Base-by-base conservation (phyloP, 495 filamentous ascomycete genomes). In the Corynascus novoguineensis region DNA sequence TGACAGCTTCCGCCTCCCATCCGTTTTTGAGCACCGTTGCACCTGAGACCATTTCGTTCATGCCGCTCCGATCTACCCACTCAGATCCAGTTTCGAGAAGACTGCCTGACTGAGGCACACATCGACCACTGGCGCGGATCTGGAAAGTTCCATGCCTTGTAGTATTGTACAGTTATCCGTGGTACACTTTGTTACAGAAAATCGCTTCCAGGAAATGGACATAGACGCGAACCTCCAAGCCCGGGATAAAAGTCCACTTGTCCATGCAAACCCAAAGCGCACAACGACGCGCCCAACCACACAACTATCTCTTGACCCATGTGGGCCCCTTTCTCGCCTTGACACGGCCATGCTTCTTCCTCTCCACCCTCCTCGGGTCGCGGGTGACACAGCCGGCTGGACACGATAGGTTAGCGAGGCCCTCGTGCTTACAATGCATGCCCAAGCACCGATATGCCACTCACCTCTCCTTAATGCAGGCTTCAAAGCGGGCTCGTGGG, bases 321-420 rank as follows among this genome's bases (percentile, higher is more conserved):
- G 95, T 80, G 53, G 92, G 95, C 86, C 89, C 93, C 82, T 99
- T 99, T 73, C 93, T 86, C 40, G 93, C 92, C 79, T 97, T 97
- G 71, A 96, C 70, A 61, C 88, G 86, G 62, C 93, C 93, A 24
- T 90, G 83, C 83, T 99, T 99, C 86, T 99, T 99, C 65, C 93
- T 90, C 76, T 99, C 93, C 58, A 97, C 95, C 51, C 78, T 83
- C 71, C 92, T 88, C 38, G 87, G 82, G 81, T 99, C 92, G 61
- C 95, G 86, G 50, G 91, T 96, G 56, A 97, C 81, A 68, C 84
- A 88, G 53, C 93, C 93, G 68, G 92, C 95, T 98, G 64, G 62
- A 56, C 56, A 49, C 57, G 19, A 60, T 57, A 48, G 31, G 56
- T 69, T 35, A 69, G 66, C 60, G 59, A 12, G 40, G 29, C 17